Evolutionary conservation across 345 rosid genomes (phyloP), one percentile per base, ranked within the genome.

Genomic region (Aegle marmelos): DNA sequence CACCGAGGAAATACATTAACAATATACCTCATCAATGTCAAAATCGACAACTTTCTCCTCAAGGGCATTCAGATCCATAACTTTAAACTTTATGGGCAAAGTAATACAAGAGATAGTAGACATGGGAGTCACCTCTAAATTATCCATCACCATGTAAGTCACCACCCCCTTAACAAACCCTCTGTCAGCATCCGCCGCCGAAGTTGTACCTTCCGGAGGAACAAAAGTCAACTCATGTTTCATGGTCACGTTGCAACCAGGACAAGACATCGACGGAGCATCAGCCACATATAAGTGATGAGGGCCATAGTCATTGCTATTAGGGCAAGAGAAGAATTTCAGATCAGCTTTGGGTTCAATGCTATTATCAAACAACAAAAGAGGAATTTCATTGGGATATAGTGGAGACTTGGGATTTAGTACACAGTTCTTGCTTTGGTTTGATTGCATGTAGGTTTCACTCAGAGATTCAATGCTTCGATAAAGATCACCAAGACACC

Each of bases 11-110:
- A 45, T 13, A 45, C 4, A 45, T 45, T 45, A 45, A 13, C 50
- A 7, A 17, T 3, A 27, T 58, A 81, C 78, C 87, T 79, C 77
- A 16, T 76, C 48, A 10, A 80, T 30, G 22, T 78, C 76, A 5
- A 85, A 16, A 22, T 62, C 36, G 10, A 82, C 31, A 5, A 39
- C 31, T 50, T 21, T 65, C 31, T 84, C 81, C 45, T 73, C 67
- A 0, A 81, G 74, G 1, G 19, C 56, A 11, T 57, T 62, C 27
- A 80, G 1, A n/a, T 83, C 78, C 69, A 69, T 69, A 22, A 83
- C n/a, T 5, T 48, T 37, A 54, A 72, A 81, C 65, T 63, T 73
- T n/a, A 57, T 81, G 0, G 81, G 80, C 69, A 81, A 21, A 7
- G 74, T 1, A 36, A 75, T 11, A 31, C 34, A 22, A 21, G 75